Evolutionary conservation across 2,329 filamentous ascomycete genomes (phyloP), one percentile per base, ranked within the genome.

Genomic region (Cryphonectria radicalis): DNA sequence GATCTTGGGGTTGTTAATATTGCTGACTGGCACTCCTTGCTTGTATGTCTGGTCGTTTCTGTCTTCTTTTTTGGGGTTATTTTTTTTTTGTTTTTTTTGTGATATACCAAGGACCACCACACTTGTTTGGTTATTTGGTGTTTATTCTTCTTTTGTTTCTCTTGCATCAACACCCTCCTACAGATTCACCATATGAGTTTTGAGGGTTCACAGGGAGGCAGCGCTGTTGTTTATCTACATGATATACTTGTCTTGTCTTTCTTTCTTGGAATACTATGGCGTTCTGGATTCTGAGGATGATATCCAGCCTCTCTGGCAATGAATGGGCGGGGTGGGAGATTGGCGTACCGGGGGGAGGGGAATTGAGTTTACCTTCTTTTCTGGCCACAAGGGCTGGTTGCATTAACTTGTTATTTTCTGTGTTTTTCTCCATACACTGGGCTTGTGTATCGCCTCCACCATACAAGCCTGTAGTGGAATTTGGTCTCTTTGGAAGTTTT

Each of bases 261-360:
- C 64, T 64, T 37, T 62, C 50, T 55, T 71, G 53, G 28, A 4
- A 35, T 13, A n/a, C 40, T 53, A 46, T 63, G 70, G 70, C 63
- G 70, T 69, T 55, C 66, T 46, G 55, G 46, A 42, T 28, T 42
- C 28, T 42, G 55, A 55, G 70, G 50, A 57, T 66, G 70, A 71
- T 71, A 71, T 69, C 70, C 67, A 63, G 50, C 42, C 55, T 62
- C 55, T 62, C 62, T 42, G 62, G 67, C 53, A 50, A 50, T n/a
- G 46, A n/a, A 19, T 22, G 65, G 55, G 70, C 53, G 43, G 37
- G 25, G 28, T 17, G 66, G 40, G 66, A 69, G n/a, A 32, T 28
- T 5, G 40, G 57, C 53, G 55, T 32, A 60, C n/a, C 8, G 14
- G 55, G 28, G 28, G 28, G 28, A 28, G 28, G 53, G 28, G 53